Base-by-base conservation (phyloP, 441 rosid species). In the Jatropha podagrica region DNA sequence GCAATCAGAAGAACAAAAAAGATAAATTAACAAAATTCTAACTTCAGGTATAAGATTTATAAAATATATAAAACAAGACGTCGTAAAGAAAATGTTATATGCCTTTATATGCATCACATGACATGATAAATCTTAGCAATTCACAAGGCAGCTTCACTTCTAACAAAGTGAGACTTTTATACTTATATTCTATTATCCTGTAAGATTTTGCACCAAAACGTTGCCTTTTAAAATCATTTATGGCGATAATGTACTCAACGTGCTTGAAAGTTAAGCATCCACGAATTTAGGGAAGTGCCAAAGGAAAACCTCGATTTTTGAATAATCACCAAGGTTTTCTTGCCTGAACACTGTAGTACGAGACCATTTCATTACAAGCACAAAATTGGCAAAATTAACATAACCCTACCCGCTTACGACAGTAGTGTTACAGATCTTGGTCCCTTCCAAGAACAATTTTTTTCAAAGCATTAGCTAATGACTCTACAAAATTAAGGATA, bases 361-460 rank as follows among this genome's bases (percentile, higher is more conserved):
- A 40, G 49, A 18, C n/a, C n/a, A 71, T 56, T 11, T 56, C 38
- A 63, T 40, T 38, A 51, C 62, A 42, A 41, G 13, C 52, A 52
- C 27, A 18, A 42, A 7, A 69, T 52, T 42, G 46, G 65, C 74
- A 71, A 56, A 67, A 67, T 13, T 15, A 48, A 56, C 64, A 56
- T 6, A 41, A 42, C 64, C 3, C 49, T 15, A n/a, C 51, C 12
- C 49, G 20, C n/a, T 7, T 20, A 41, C 7, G 74, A 58, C 40
- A 20, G 56, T 2, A 20, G 0, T 14, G 37, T 38, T 54, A 14
- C 4, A 48, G 48, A 68, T 7, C 20, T 18, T 27, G 11, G 27
- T 27, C 55, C 38, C 27, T 60, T 32, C 63, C 40, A 4, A 26
- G 64, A 9, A 4, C 17, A 13, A 12, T 27, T 3, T 26, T 60